Evolutionary conservation across 352 stramenopile genomes (phyloP).

Genomic region (Pythium folliculosum): DNA sequence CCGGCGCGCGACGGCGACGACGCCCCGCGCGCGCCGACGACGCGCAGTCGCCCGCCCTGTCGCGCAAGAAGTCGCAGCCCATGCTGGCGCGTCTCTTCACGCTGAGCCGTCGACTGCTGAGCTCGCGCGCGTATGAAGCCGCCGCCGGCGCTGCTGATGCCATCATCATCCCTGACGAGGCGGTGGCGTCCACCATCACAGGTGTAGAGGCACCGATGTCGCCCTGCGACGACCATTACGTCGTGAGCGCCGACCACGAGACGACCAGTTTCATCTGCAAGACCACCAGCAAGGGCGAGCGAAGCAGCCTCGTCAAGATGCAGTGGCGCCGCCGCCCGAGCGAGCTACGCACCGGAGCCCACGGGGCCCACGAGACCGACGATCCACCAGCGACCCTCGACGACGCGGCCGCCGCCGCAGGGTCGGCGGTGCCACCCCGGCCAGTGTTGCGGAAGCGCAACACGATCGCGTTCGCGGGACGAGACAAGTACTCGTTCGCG

Average conservation of each 20-base stretch:
- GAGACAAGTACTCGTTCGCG: conserved; percentile 20
- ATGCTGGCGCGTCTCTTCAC: conserved; percentile 19
- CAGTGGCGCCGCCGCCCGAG: conserved; percentile 15
- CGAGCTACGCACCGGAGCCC: too few relatives aligned
- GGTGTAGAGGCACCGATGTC: too few relatives aligned
- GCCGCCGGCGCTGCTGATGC: not conserved
- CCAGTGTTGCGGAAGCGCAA: conserved; percentile 4
- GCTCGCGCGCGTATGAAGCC: conserved; percentile 1
- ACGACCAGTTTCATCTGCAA: conserved; percentile 37
- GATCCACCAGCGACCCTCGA: not conserved
- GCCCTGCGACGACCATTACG: too few relatives aligned
- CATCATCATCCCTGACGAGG: too few relatives aligned
- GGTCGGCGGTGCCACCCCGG: too few relatives aligned
- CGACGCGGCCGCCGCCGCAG: not conserved
- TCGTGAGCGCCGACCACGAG: not conserved
- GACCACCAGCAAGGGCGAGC: conserved; percentile 18
- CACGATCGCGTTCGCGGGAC: conserved; percentile 9
- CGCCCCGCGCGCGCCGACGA: conserved; percentile 14
- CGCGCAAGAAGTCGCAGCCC: conserved; percentile 9
- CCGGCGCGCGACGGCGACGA: conserved; percentile 38
- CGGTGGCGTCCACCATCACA: too few relatives aligned
- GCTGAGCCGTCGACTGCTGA: conserved; percentile 12
- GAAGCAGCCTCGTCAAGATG: conserved; percentile 33
- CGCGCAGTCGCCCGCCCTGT: not conserved
- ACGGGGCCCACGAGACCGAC: too few relatives aligned